phyloP scores from a whole-genome alignment of 2,329 filamentous ascomycete genomes.

The Cyphellophora europaea region DNA sequence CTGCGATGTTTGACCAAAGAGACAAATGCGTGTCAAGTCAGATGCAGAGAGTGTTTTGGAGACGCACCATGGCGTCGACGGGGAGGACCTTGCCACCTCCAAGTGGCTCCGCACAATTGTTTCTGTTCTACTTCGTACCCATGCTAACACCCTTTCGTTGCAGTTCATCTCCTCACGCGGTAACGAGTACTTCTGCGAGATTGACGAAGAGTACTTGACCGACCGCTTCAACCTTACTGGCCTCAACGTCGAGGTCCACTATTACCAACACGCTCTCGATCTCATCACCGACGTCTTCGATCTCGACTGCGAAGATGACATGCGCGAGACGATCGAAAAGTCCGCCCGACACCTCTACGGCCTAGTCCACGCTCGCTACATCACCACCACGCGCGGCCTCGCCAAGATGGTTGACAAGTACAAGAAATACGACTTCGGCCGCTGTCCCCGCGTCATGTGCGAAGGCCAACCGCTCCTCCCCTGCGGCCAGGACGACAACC shows the following conservation, averaged over 20 bases:
- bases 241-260: slow-evolving; percentile 92
- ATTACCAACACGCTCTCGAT: slow-evolving; percentile 97
- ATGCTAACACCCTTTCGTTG: slow-evolving; percentile 6
- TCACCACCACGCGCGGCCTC: slow-evolving; percentile 87
- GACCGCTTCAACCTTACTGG: slow-evolving; percentile 97
- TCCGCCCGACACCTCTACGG: slow-evolving; percentile 92
- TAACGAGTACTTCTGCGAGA: slow-evolving; percentile 99
- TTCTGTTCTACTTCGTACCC: not conserved
- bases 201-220: slow-evolving; percentile 96
- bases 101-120: too few relatives aligned
- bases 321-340: slow-evolving; percentile 96
- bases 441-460: slow-evolving; percentile 94
- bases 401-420: slow-evolving; percentile 99
- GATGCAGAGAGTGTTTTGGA: too few relatives aligned
- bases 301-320: slow-evolving; percentile 95
- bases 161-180: slow-evolving; percentile 97
- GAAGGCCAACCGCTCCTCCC: slow-evolving; percentile 86
- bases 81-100: too few relatives aligned
- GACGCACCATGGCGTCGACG: too few relatives aligned
- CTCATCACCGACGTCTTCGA: slow-evolving; percentile 98
- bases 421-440: slow-evolving; percentile 95
- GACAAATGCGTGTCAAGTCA: too few relatives aligned
- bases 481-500: slow-evolving; percentile 84
- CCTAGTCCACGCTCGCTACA: slow-evolving; percentile 89
- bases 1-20: too few relatives aligned